phyloP scores from a whole-genome alignment of 2,329 filamentous ascomycete genomes.

The Cytospora piceae region DNA sequence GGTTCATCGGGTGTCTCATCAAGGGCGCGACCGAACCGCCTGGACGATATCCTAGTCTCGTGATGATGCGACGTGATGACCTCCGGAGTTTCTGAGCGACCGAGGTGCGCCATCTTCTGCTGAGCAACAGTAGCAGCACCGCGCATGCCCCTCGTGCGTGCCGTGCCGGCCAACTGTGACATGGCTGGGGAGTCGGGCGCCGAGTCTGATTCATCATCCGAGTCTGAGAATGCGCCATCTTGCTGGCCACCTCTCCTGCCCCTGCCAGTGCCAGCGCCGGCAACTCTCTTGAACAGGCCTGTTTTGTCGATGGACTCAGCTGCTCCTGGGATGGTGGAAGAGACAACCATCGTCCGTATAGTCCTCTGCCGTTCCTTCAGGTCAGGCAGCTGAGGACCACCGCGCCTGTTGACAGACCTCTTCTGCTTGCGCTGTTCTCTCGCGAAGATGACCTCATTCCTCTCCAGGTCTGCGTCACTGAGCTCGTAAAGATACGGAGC shows the following conservation, averaged over 20 bases:
- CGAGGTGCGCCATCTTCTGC: constrained; percentile 80
- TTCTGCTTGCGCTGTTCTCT: constrained; percentile 94
- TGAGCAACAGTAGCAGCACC: constrained; percentile 86
- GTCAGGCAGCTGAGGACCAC: constrained; percentile 91
- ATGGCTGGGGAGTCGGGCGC: constrained; percentile 82
- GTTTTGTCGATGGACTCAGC: constrained; percentile 81
- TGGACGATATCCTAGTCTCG: constrained; percentile 69
- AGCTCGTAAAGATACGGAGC: constrained; percentile 93
- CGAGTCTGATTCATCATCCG: constrained; percentile 90
- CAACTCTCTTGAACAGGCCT: constrained; percentile 79
- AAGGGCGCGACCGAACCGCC: constrained; percentile 63
- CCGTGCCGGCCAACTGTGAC: constrained; percentile 74
- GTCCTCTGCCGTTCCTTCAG: constrained; percentile 93
- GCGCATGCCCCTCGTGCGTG: constrained; percentile 84
- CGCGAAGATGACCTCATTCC: constrained; percentile 89
- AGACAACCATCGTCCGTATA: constrained; percentile 89
- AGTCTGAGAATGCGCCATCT: constrained; percentile 79
- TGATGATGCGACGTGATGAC: constrained; percentile 65
- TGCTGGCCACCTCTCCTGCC: constrained; percentile 47
- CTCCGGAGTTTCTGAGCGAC: constrained; percentile 90
- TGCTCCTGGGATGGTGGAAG: constrained; percentile 87
- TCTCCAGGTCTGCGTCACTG: constrained; percentile 85
- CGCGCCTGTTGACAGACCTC: constrained; percentile 89
- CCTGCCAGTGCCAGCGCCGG: constrained; percentile 61
- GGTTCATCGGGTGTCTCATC: constrained; percentile 83